These are phyloP conservation scores for Butyriboletus loyo DNA, from an alignment of 768 basidiomycete species.

Conservation along the genomic window DNA sequence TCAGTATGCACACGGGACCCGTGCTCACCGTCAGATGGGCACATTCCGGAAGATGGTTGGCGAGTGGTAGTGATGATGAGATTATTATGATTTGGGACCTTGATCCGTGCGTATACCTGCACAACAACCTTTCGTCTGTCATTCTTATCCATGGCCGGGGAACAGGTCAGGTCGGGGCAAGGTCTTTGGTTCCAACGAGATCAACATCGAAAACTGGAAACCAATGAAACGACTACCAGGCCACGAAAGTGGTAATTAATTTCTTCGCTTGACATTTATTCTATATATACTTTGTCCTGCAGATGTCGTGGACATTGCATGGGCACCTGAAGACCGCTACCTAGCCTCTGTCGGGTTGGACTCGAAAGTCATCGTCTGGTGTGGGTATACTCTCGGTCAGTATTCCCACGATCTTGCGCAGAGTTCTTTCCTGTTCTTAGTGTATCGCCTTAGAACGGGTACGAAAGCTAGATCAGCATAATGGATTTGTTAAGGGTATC, in stretches of 20 bases:
- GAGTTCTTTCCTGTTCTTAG: not conserved
- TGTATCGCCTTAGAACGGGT: constrained; percentile 59
- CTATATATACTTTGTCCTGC: constrained; percentile 2
- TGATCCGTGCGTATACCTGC: constrained; percentile 68
- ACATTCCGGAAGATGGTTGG: constrained; percentile 88
- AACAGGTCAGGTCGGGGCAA: constrained; percentile 74
- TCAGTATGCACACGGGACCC: constrained; percentile 91
- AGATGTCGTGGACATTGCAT: constrained; percentile 96
- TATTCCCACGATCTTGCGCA: not conserved
- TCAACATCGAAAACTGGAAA: constrained; percentile 98
- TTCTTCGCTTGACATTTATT: not conserved
- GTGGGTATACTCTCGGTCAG: constrained; percentile 85
- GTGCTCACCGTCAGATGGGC: constrained; percentile 93
- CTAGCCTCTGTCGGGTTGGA: constrained; percentile 94
- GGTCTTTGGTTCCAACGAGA: constrained; percentile 92
- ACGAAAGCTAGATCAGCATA: constrained; percentile 80
- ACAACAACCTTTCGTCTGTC: not conserved
- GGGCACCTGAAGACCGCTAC: constrained; percentile 90
- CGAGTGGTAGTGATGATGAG: constrained; percentile 94
- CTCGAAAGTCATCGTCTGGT: constrained; percentile 90
- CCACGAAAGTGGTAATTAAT: constrained; percentile 81
- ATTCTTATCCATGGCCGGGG: constrained; percentile 6
- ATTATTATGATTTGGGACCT: constrained; percentile 97
- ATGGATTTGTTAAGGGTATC: constrained; percentile 97
- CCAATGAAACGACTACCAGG: constrained; percentile 88